A percentile compares a stretch with the other conserved stretches of the same genome.
Conservation (phyloP, 768 basidiomycete genomes). For the Brasilioporus rufonigricans region DNA sequence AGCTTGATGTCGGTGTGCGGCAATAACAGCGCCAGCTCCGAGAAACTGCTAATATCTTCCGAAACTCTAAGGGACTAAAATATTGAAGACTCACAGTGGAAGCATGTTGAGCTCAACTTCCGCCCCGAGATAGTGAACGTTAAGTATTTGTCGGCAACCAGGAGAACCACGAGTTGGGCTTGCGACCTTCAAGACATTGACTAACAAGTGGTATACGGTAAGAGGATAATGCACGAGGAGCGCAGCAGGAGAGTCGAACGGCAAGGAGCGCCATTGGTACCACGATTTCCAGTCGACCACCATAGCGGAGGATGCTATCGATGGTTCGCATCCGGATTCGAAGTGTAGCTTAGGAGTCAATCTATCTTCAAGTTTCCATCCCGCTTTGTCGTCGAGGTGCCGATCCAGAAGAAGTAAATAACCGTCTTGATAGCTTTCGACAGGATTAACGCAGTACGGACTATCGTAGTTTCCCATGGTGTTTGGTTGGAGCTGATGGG, state of each 20-base stretch:
- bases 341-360: conserved; percentile 36
- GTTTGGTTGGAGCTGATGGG: conserved; percentile 29
- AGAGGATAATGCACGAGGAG: conserved; percentile 46
- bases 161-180: conserved; percentile 21
- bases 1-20: conserved; percentile 46
- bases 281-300: conserved; percentile 43
- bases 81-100: conserved; percentile 34
- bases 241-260: conserved; percentile 41
- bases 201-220: conserved; percentile 38
- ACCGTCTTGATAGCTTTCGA: conserved; percentile 31
- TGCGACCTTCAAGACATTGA: conserved; percentile 33
- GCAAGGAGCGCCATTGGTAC: conserved; percentile 44
- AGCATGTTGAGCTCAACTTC: conserved; percentile 41
- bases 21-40: conserved; percentile 44
- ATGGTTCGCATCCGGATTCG: conserved; percentile 25
- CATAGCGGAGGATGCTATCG: conserved; percentile 26
- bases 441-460: conserved; percentile 8
- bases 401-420: conserved; percentile 32
- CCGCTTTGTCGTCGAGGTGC: conserved; percentile 31
- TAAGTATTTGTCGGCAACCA: conserved; percentile 26
- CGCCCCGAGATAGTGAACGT: conserved; percentile 38
- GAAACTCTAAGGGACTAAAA: background rate
- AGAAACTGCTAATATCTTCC: conserved; percentile 33
- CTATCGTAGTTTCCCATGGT: conserved; percentile 3
- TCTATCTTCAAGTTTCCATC: conserved; percentile 36